A percentile compares a stretch with the other conserved stretches of the same genome.
Conservation (phyloP, 345 rosid genomes). For the Cardiospermum halicacabum region DNA sequence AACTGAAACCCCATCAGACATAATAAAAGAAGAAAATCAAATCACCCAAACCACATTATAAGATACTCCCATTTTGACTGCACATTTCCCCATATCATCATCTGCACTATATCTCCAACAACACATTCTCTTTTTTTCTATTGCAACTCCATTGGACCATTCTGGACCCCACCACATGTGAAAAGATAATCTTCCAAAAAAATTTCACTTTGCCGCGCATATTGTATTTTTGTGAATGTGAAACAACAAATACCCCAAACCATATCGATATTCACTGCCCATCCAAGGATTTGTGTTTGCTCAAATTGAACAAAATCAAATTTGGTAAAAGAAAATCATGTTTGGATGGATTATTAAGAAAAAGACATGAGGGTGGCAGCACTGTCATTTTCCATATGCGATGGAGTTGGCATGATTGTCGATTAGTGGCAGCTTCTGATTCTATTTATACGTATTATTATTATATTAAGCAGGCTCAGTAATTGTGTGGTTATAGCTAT, state of each 20-base stretch:
- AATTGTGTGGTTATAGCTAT: not conserved
- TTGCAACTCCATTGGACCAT: conserved; percentile 25
- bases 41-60: too few species aligned
- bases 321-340: too few species aligned
- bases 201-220: not conserved
- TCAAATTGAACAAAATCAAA: not conserved
- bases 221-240: not conserved
- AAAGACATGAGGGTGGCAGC: not conserved
- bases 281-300: too few species aligned
- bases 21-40: too few species aligned
- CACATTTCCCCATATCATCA: conserved; percentile 20
- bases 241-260: too few species aligned
- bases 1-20: too few species aligned
- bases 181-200: not conserved
- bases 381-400: not conserved
- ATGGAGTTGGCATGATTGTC: conserved; percentile 19
- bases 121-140: conserved; percentile 29
- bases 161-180: conserved; percentile 12
- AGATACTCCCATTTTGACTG: conserved; percentile 23
- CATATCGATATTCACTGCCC: too few species aligned
- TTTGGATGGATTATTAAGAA: too few species aligned
- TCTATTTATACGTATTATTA: not conserved
- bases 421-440: not conserved
- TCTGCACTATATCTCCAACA: too few species aligned
- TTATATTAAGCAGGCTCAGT: too few species aligned